A percentile compares a stretch with the other conserved stretches of the same genome.
These are phyloP conservation scores for Coemansia sp. DNA, from an alignment of 192 early-diverging fungal genomes.

Conservation along the genomic window DNA sequence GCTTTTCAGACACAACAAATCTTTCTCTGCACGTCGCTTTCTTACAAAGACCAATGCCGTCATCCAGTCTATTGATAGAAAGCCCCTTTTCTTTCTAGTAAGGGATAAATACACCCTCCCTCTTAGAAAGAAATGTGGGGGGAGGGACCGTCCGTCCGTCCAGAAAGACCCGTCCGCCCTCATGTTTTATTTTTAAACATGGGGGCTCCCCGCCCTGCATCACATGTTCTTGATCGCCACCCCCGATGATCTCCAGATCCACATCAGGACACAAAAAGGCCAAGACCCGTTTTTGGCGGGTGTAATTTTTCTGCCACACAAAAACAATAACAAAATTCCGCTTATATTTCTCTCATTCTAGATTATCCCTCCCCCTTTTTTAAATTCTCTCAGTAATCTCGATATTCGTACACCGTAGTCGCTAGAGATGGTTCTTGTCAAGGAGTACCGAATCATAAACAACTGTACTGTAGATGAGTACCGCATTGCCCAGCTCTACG, in stretches of 20 bases:
- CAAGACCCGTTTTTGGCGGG: too few species aligned
- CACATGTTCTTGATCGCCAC: not conserved
- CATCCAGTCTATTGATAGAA: slow-evolving; percentile 1
- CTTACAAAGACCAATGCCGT: slow-evolving; percentile 1
- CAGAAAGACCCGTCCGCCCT: not conserved
- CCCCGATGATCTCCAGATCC: not conserved
- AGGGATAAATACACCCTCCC: not conserved
- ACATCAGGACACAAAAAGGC: too few species aligned
- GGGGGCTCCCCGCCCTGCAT: too few species aligned
- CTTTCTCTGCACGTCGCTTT: not conserved
- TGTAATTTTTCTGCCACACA: too few species aligned
- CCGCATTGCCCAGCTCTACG: slow-evolving; percentile 72
- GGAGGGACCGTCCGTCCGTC: not conserved
- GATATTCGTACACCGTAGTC: too few species aligned
- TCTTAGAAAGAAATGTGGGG: not conserved
- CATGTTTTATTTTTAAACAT: not conserved
- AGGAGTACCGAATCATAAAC: slow-evolving; percentile 74
- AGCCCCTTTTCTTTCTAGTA: slow-evolving; percentile 1
- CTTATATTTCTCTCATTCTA: too few species aligned
- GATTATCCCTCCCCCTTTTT: too few species aligned
- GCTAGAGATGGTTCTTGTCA: slow-evolving; percentile 66
- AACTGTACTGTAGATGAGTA: slow-evolving; percentile 75
- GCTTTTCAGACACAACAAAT: too few species aligned
- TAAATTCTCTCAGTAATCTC: too few species aligned
- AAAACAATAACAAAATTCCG: too few species aligned